Evolutionary conservation across 352 stramenopile genomes (phyloP), one percentile per base, ranked within the genome.

Genomic region (Thraustotheca clavata): DNA sequence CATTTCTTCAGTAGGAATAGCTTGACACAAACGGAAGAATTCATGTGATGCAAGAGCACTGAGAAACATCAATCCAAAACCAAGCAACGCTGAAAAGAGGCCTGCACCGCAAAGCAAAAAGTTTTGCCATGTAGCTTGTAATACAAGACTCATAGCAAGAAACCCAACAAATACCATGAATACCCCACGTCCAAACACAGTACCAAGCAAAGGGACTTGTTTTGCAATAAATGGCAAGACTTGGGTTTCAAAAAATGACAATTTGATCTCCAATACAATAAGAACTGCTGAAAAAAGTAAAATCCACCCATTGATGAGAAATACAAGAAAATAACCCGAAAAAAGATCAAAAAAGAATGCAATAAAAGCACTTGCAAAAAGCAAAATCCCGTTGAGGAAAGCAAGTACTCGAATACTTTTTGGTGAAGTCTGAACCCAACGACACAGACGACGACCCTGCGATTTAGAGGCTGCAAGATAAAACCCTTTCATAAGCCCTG

Each of bases 231-330:
- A 8, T 38, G 50, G 26, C 36, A 41, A 20, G 26, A 52, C 38
- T 26, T 54, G 35, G 33, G 4, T 41, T 6, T 65, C 57, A n/a
- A 65, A n/a, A 32, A 41, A 48, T n/a, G 36, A 36, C 18, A 65
- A 35, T 32, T 65, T 65, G 36, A 65, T 41, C 29, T 65, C 57
- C 3, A 65, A 20, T 31, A 41, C 43, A 16, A 65, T 41, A 31
- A 65, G 36, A 8, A 65, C 8, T 14, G 43, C 27, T 31, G 57
- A 26, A 11, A 65, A 65, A n/a, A 54, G 11, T 18, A 65, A 16
- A 24, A 65, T n/a, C 57, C 57, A 65, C 12, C n/a, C 38, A 46
- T 54, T 65, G 57, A 54, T 38, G 18, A 65, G 8, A 31, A 65
- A 48, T 14, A 52, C 12, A 20, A 52, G 5, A 16, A 65, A 4